Evolutionary conservation across 2,329 filamentous ascomycete genomes (phyloP), one percentile per base, ranked within the genome.

Genomic region (Xylaria sp.): DNA sequence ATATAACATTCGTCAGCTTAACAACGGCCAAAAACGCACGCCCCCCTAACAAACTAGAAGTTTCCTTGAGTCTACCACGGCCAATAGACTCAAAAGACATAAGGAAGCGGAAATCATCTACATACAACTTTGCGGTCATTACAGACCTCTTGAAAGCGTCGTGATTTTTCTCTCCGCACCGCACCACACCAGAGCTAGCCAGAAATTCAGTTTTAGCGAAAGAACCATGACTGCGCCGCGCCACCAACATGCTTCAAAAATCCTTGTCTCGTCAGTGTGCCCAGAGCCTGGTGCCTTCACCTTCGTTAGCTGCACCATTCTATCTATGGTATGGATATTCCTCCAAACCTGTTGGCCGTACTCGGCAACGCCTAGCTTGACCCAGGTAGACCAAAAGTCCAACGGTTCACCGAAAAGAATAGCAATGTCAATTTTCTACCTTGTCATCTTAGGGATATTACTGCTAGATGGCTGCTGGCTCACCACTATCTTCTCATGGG

Each of bases 1-100:
- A 20, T 70, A 7, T 69, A 64, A 7, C 64, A 65, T 45, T 57
- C 50, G 9, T 62, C 45, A 12, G 62, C 12, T 36, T 36, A 13
- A 36, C 9, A 36, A 36, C 34, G 4, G 34, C 4, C 34, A 36
- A 36, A 36, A 36, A 36, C 34, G 34, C 8, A 36, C 34, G 34
- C 34, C 34, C 12, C 36, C 36, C 15, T 36, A 4, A 12, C 13
- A 18, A 39, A 39, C 36, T 39, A 5, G 13, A 39, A 39, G 36
- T n/a, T 41, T 41, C 15, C 36, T n/a, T 4, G 18, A n/a, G 36
- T 41, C 36, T 6, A 41, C 13, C 36, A 41, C 36, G 13, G 13
- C 7, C 36, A 41, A 15, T 4, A 18, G 36, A 7, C 18, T 6
- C 4, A 18, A 41, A 41, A 41, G 15, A 2, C 15, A n/a, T 15